A percentile compares a stretch with the other conserved stretches of the same genome.
phyloP scores from a whole-genome alignment of 192 early-diverging fungal genomes.

The Helicostylum pulchrum region DNA sequence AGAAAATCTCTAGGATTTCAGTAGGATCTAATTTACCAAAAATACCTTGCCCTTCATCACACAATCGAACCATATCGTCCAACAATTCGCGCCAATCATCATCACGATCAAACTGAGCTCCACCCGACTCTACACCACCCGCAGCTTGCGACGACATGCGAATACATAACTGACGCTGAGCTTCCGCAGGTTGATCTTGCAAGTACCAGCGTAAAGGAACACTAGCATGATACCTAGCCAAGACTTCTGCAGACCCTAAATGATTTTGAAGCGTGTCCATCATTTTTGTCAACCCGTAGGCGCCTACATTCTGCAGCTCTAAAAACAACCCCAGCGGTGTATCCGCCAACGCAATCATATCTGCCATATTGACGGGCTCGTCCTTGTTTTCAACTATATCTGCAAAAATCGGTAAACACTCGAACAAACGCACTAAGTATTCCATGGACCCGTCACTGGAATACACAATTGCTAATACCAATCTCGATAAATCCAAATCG shows the following conservation, averaged over 20 bases:
- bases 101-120: conserved; percentile 54
- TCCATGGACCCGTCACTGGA: conserved; percentile 44
- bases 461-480: conserved; percentile 49
- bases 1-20: conserved; percentile 61
- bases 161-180: conserved; percentile 59
- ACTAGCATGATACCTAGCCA: conserved; percentile 55
- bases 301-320: conserved; percentile 24
- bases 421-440: conserved; percentile 49
- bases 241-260: conserved; percentile 56
- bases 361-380: conserved; percentile 5
- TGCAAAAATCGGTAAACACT: conserved; percentile 52
- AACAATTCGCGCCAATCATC: conserved; percentile 65
- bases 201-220: conserved; percentile 61
- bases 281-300: conserved; percentile 38
- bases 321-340: conserved; percentile 30
- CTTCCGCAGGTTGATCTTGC: conserved; percentile 39
- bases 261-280: conserved; percentile 59
- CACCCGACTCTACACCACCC: conserved; percentile 46
- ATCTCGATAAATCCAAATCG: conserved; percentile 46
- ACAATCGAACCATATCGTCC: conserved; percentile 59
- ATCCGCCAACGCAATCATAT: conserved; percentile 12
- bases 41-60: conserved; percentile 46
- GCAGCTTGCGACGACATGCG: conserved; percentile 54
- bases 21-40: conserved; percentile 48
- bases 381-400: conserved; percentile 28